Evolutionary conservation across 805 yeast species (phyloP), one percentile per base, ranked within the genome.

Genomic region (Wickerhamiella sorbophila): DNA sequence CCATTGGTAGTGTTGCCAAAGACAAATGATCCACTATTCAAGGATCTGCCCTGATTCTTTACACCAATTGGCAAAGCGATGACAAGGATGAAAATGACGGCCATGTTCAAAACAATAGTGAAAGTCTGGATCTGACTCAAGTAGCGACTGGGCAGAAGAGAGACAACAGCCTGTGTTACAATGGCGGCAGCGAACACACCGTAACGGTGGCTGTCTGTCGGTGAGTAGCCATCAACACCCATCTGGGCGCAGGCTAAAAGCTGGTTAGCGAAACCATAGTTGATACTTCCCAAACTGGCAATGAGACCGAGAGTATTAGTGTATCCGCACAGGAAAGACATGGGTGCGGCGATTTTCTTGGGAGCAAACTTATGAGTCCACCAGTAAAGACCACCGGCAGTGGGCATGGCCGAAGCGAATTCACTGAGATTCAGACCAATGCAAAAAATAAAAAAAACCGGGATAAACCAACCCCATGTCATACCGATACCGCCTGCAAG

Each of bases 381-480:
- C 56, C 71, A 74, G 52, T 75, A 79, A 35, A 78, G 61, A 14
- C 85, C 85, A 42, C 85, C 85, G 19, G 80, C 72, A 0, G 85
- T 77, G 24, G 87, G 85, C 47, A 75, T 70, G 2, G 82, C 70
- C 24, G 76, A 68, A 1, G 78, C 80, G 48, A 76, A 56, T 51
- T 76, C 78, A 3, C 80, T 65, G 75, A 79, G 70, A 10, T 77
- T 64, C 5, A 69, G 47, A 19, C 82, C 83, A 19, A 74, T 67
- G 12, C 64, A 53, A 36, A 75, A 53, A 40, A 77, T 74, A 49
- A 75, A 72, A 12, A 64, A 44, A 6, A 75, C 67, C 24, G 80
- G 67, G 14, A 73, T 52, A 40, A 74, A 57, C 86, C 86, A 79
- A 36, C 83, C 81, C 85, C 85, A 79, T 2, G 75, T 63, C 41